Conservation (phyloP, 805 yeast species). For the Nakazawaea ernobii region DNA sequence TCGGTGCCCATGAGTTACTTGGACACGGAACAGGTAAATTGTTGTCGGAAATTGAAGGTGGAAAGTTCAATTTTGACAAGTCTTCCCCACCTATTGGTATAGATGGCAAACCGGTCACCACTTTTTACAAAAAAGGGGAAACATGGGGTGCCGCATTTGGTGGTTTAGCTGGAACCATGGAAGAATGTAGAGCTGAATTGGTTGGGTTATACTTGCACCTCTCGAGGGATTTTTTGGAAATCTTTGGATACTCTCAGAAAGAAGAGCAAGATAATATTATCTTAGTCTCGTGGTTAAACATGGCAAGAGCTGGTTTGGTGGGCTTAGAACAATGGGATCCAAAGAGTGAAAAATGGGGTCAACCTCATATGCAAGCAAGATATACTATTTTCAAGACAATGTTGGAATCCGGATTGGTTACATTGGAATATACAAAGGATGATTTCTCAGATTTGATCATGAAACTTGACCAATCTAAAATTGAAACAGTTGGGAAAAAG, state of each 20-base stretch:
- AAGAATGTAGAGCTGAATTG: constrained; percentile 89
- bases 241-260: constrained; percentile 60
- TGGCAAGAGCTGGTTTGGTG: constrained; percentile 84
- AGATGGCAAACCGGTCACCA: constrained; percentile 54
- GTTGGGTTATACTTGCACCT: constrained; percentile 80
- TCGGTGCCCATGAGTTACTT: constrained; percentile 84
- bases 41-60: constrained; percentile 47
- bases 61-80: constrained; percentile 68
- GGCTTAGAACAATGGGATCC: constrained; percentile 91
- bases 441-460: constrained; percentile 56
- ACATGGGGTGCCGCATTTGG: constrained; percentile 92
- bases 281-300: constrained; percentile 64
- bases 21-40: constrained; percentile 93
- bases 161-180: constrained; percentile 77
- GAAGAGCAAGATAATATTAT: constrained; percentile 60
- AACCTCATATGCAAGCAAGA: constrained; percentile 92
- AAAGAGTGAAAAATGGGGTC: constrained; percentile 78
- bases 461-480: constrained; percentile 53
- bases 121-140: constrained; percentile 74
- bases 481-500: constrained; percentile 62
- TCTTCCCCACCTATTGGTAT: constrained; percentile 55
- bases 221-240: constrained; percentile 58
- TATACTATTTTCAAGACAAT: constrained; percentile 77
- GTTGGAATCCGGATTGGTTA: constrained; percentile 57
- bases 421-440: constrained; percentile 41